Conservation (phyloP, 805 yeast genomes). For the Metschnikowia bowlesiae region DNA sequence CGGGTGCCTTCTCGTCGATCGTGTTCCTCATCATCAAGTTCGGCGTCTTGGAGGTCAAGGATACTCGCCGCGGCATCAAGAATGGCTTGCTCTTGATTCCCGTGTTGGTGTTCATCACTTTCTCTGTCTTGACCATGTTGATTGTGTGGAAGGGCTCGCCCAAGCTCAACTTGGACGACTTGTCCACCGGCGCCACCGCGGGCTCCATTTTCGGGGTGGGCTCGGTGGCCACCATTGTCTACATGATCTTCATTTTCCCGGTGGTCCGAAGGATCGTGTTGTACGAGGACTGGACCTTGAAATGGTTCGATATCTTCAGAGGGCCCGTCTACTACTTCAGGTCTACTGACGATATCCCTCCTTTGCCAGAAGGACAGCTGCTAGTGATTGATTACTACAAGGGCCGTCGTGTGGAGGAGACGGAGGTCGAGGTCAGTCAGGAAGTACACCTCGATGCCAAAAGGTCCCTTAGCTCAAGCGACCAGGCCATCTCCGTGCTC, state of each 20-base stretch:
- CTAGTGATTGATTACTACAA: constrained; percentile 61
- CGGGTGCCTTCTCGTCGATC: constrained; percentile 59
- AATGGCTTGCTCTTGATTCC: constrained; percentile 59
- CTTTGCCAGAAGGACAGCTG: constrained; percentile 55
- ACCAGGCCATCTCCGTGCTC: constrained; percentile 8
- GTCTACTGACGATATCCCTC: constrained; percentile 56
- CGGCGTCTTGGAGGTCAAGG: constrained; percentile 55
- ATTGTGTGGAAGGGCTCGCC: constrained; percentile 83
- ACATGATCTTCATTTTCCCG: constrained; percentile 55
- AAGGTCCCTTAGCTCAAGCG: constrained; percentile 8
- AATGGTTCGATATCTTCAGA: constrained; percentile 48
- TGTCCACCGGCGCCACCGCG: constrained; percentile 48
- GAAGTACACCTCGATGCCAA: constrained; percentile 15
- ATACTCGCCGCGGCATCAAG: constrained; percentile 38
- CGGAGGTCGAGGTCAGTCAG: constrained; percentile 12
- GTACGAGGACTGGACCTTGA: constrained; percentile 62
- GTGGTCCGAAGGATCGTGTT: constrained; percentile 57
- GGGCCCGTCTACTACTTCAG: constrained; percentile 58
- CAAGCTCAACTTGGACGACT: constrained; percentile 49
- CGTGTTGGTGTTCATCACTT: constrained; percentile 53
- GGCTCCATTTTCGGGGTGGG: constrained; percentile 66
- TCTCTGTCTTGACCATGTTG: constrained; percentile 65
- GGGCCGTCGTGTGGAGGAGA: constrained; percentile 45
- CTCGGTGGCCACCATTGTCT: constrained; percentile 49
- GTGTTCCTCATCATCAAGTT: constrained; percentile 58